These are phyloP conservation scores for Dryas drummondii DNA, from an alignment of 306 rosid species.

Conservation along the genomic window DNA sequence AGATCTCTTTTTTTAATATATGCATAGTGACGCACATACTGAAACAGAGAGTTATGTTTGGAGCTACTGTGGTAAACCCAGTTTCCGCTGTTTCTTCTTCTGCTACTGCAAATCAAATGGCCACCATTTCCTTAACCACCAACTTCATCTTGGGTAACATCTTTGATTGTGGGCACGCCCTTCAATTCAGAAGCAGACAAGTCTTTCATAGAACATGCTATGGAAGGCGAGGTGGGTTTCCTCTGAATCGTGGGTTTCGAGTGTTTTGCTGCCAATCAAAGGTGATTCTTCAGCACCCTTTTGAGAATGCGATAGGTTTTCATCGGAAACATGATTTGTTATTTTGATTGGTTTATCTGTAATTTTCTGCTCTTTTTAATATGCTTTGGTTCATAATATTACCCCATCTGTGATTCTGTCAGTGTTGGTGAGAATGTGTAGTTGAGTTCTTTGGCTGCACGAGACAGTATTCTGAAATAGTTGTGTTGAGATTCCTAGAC, in stretches of 20 bases:
- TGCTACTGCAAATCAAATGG: slow-evolving; percentile 27
- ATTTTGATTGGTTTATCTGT: not conserved
- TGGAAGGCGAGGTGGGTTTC: slow-evolving; percentile 21
- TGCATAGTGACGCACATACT: not conserved
- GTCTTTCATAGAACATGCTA: slow-evolving; percentile 14
- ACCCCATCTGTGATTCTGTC: not conserved
- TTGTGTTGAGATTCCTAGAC: not conserved
- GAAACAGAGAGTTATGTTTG: not conserved
- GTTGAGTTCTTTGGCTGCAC: not conserved
- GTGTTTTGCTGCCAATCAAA: slow-evolving; percentile 52
- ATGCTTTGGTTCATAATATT: not conserved
- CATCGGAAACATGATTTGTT: not conserved
- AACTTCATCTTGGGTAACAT: slow-evolving; percentile 21
- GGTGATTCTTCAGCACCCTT: slow-evolving; percentile 37
- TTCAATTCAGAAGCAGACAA: slow-evolving; percentile 25
- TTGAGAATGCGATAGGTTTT: not conserved
- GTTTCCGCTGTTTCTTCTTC: not conserved
- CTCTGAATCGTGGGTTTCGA: slow-evolving; percentile 29
- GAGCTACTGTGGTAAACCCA: not conserved
- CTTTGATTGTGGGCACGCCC: slow-evolving; percentile 23
- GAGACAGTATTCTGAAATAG: not conserved
- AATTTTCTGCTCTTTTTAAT: not conserved
- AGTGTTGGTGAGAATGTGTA: not conserved
- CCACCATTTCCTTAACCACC: slow-evolving; percentile 22
- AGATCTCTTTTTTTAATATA: not conserved